Evolutionary conservation across 768 basidiomycete genomes (phyloP), one percentile per base, ranked within the genome.

Genomic region (Mycena epipterygia): DNA sequence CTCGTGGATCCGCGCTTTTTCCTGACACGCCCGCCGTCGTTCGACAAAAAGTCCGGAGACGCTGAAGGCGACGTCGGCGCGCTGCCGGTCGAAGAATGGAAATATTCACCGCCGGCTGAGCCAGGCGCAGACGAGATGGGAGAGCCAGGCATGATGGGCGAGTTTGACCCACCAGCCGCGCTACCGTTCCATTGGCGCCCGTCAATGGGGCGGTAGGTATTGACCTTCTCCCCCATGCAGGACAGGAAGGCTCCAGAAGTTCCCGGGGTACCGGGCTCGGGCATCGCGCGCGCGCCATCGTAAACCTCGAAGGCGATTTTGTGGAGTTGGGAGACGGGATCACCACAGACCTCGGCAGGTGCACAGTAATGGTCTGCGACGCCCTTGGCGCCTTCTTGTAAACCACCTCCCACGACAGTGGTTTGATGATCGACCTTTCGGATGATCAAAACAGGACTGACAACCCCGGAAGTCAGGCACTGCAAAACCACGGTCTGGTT

Each of bases 401-500:
- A 86, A n/a, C 94, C 94, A 46, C 95, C 95, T 49, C 97, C 97
- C 46, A 97, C 93, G 41, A 93, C 96, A 11, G 90, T 94, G 2
- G 94, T 95, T 73, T 92, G 93, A 74, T 93, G 92, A 76, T 98
- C 97, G 61, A 98, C 95, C 76, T 96, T 95, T 63, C 97, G 94
- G 74, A 98, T 93, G 81, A 98, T 93, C 49, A 99, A 86, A 44
- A 96, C 91, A 13, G 97, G 97, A 67, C 94, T 95, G 75, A 97
- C 94, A 48, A 96, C 93, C 32, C 96, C 97, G 3, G 97, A 97
- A 1, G 94, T 94, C 73, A 97, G 85, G 76, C 96, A 98, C 78
- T 99, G 97, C 39, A 99, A 81, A 33, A 98, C 95, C 53, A 99
- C 93, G 1, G 95, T 96, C 80, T 97, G 94, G 78, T 99, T 99